Evolutionary conservation across 345 rosid genomes (phyloP), one percentile per base, ranked within the genome.

Genomic region (Turnera subulata): DNA sequence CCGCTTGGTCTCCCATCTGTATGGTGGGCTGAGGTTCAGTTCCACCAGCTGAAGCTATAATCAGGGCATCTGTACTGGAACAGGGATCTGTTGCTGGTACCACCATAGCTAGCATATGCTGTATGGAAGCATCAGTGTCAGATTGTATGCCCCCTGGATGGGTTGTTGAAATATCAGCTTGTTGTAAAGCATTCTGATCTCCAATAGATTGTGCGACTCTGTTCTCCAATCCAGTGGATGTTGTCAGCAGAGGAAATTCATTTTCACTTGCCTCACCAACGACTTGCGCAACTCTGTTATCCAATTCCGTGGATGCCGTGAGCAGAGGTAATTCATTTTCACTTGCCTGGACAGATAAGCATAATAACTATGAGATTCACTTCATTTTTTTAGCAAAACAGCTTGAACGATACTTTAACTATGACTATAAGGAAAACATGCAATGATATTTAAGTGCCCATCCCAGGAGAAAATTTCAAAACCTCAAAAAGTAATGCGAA

Each of bases 161-260:
- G 21, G 6, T 33, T 4, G 35, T 26, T 19, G 56, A 50, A 49
- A 47, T 40, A 11, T 56, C 73, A 71, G 50, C 56, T 49, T 46
- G 75, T 24, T 46, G 67, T 42, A 73, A 66, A 62, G 56, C 58
- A 62, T 53, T 63, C 44, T 39, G 63, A 26, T 33, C 61, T 52
- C 48, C 78, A 63, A 15, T 55, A 45, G 44, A 40, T 18, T 43
- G 59, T 62, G 70, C 71, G 51, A 57, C 61, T 64, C 70, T 66
- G 61, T 51, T 64, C 58, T 60, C 73, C 18, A 43, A 58, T 67
- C 44, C 70, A 66, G 77, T 61, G 50, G 73, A 66, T 59, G 73
- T 23, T n/a, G 58, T 47, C 32, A 63, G 71, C 40, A 37, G 11
- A 7, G 40, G 13, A 13, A 9, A 37, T 37, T 37, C 40, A 37